phyloP scores from a whole-genome alignment of 257 asterid genomes.

The Echites panduratus region DNA sequence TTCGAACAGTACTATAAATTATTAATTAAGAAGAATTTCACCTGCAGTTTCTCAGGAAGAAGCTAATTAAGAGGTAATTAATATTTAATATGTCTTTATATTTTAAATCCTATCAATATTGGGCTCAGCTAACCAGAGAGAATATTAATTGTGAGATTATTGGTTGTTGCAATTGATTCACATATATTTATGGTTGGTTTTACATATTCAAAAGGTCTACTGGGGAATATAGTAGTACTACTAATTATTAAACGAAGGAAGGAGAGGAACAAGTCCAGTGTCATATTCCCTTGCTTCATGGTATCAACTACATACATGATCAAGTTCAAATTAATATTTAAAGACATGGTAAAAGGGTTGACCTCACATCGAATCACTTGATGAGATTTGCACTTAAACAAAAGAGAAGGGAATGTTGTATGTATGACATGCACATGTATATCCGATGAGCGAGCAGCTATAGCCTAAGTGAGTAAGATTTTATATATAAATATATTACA shows the following conservation, averaged over 20 bases:
- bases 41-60: background rate
- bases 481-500: too few relatives aligned
- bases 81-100: background rate
- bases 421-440: conserved; percentile 10
- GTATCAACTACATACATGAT: conserved; percentile 2
- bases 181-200: conserved; percentile 23
- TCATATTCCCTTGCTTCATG: conserved; percentile 26
- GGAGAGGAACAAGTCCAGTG: conserved; percentile 1
- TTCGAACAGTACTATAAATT: background rate
- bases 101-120: background rate
- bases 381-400: background rate
- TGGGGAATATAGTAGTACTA: too few relatives aligned
- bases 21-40: background rate
- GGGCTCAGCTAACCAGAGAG: background rate
- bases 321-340: conserved; percentile 8
- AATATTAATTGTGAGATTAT: conserved; percentile 7
- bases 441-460: conserved; percentile 3
- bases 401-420: conserved; percentile 17
- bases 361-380: conserved; percentile 13
- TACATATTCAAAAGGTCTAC: background rate
- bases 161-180: conserved; percentile 21
- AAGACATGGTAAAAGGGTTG: conserved; percentile 22
- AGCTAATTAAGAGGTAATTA: too few relatives aligned
- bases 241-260: background rate
- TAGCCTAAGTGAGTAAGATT: too few relatives aligned